Percentiles rank a stretch among this genome's conserved stretches.
Evolutionary conservation across 208 protist species (phyloP).

Genomic region (Wallacemonas sp.): DNA sequence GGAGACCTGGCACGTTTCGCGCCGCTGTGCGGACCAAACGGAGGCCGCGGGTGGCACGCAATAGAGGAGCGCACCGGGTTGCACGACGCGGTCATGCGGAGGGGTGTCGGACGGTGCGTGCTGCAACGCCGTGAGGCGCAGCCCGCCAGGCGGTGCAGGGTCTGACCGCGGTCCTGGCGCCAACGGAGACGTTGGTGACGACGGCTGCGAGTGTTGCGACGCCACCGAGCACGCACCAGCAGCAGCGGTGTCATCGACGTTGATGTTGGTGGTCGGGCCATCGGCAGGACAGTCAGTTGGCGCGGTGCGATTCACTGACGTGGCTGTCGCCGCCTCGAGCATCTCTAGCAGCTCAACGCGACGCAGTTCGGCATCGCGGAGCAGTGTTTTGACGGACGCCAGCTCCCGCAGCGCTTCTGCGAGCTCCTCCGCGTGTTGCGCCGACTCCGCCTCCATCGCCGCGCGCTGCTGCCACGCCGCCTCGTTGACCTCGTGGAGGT

Average conservation of each 20-base stretch:
- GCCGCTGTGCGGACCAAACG: neutral
- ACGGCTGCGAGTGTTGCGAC: neutral
- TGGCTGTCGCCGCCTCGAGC: conserved; percentile 1
- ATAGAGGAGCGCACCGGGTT: conserved; percentile 31
- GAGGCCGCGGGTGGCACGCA: conserved; percentile 14
- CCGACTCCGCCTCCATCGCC: neutral
- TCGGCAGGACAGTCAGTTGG: too few relatives aligned
- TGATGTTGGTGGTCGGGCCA: too few relatives aligned
- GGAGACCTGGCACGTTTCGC: neutral
- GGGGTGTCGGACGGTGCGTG: neutral
- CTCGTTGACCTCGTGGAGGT: neutral
- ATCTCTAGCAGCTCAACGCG: conserved; percentile 15
- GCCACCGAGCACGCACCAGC: neutral
- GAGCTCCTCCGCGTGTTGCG: neutral
- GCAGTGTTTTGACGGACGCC: conserved; percentile 5
- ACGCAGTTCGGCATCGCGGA: conserved; percentile 11
- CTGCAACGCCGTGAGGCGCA: neutral
- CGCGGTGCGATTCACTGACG: neutral
- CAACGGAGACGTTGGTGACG: neutral
- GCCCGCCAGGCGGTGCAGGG: neutral
- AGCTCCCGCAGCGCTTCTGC: neutral
- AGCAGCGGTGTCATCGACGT: neutral
- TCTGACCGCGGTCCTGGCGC: neutral
- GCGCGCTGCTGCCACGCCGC: conserved; percentile 2
- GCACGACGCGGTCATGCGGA: conserved; percentile 23